Conservation (phyloP, 208 protist species). For the Acanthamoeba lenticulata region DNA sequence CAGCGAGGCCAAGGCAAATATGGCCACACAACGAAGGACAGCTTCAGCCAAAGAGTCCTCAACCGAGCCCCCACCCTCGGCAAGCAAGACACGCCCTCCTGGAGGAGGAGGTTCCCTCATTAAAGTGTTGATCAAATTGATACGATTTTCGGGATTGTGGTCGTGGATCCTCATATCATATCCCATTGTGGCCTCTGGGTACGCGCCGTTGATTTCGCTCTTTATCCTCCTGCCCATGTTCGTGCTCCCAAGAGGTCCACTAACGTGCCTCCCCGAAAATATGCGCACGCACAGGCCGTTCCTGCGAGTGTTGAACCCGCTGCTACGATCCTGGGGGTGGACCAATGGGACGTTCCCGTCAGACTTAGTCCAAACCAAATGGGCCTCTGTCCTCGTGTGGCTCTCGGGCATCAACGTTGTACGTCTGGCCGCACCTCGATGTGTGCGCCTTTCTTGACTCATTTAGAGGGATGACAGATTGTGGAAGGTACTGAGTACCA, state of each 20-base stretch:
- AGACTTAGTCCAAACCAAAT: background rate
- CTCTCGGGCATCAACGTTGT: conserved; percentile 42
- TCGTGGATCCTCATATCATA: background rate
- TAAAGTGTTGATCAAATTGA: background rate
- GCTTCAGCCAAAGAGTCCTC: too few species aligned
- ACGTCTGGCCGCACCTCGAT: too few species aligned
- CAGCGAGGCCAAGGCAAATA: too few species aligned
- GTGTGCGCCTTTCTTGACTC: too few species aligned
- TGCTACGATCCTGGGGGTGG: background rate
- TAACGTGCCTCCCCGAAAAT: too few species aligned
- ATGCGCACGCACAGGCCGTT: too few species aligned
- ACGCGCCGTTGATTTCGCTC: background rate
- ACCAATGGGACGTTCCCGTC: background rate
- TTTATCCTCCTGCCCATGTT: background rate
- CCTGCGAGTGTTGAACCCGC: background rate
- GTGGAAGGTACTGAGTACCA: background rate
- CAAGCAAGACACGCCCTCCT: background rate
- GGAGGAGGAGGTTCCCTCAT: background rate
- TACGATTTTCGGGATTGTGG: background rate
- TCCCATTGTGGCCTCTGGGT: background rate
- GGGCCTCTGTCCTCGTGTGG: background rate
- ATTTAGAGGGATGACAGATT: too few species aligned
- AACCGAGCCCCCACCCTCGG: background rate
- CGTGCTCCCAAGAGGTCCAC: background rate
- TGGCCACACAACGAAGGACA: too few species aligned